phyloP scores from a whole-genome alignment of 2,329 filamentous ascomycete genomes.

The Dactylellina parvicollis region DNA sequence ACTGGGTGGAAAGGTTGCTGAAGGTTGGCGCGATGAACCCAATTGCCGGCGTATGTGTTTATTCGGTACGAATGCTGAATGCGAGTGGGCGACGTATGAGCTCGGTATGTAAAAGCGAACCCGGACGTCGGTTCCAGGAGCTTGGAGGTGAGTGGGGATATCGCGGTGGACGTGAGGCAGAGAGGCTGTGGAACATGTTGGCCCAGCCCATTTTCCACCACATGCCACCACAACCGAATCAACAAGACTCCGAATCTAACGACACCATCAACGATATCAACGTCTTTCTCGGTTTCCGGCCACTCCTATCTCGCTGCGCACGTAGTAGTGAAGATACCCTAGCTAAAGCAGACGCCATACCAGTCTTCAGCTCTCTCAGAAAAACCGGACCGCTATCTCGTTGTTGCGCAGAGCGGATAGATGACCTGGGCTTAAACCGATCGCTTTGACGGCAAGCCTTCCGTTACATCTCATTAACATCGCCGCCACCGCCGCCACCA shows the following conservation, averaged over 20 bases:
- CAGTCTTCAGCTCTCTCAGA: not conserved
- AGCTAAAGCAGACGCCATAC: not conserved
- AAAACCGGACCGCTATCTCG: no score
- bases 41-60: not conserved
- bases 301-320: not conserved
- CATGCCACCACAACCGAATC: constrained; percentile 8
- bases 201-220: no score
- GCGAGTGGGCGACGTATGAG: not conserved
- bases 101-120: not conserved
- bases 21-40: not conserved
- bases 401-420: not conserved
- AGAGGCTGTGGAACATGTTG: constrained; percentile 12
- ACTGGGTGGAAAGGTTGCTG: not conserved
- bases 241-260: not conserved
- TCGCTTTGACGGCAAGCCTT: constrained; percentile 24
- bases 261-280: not conserved
- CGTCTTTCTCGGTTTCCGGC: not conserved
- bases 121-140: not conserved
- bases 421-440: constrained; percentile 12
- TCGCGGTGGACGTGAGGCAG: constrained; percentile 16
- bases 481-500: not conserved
- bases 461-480: not conserved
- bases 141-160: constrained; percentile 5
- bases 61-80: not conserved
- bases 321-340: not conserved